Evolutionary conservation across 2,329 filamentous ascomycete species (phyloP).

Genomic region (Diaporthe caulivora): DNA sequence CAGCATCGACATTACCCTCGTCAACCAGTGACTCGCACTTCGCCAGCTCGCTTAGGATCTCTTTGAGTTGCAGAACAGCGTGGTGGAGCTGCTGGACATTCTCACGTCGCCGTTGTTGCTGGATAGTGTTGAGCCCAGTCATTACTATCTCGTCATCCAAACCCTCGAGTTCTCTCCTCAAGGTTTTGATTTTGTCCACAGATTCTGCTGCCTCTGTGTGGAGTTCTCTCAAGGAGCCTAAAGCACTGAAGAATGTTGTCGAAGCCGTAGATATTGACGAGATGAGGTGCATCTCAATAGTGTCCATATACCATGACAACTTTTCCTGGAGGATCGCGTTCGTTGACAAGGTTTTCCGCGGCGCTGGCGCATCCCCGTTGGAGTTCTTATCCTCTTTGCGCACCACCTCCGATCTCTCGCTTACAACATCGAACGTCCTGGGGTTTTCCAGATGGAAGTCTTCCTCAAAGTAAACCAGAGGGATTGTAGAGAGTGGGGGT

Average conservation of each 20-base stretch:
- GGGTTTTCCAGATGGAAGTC: slow-evolving; percentile 97
- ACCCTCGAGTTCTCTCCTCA: slow-evolving; percentile 82
- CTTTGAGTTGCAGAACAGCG: slow-evolving; percentile 84
- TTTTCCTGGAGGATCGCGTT: slow-evolving; percentile 99
- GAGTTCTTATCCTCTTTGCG: slow-evolving; percentile 68
- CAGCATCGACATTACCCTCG: slow-evolving; percentile 83
- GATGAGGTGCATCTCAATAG: slow-evolving; percentile 96
- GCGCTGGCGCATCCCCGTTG: slow-evolving; percentile 70
- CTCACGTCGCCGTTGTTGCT: slow-evolving; percentile 83
- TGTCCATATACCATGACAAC: slow-evolving; percentile 99
- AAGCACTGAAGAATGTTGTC: slow-evolving; percentile 93
- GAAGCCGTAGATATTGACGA: slow-evolving; percentile 96
- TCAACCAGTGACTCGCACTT: slow-evolving; percentile 87
- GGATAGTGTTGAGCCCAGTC: slow-evolving; percentile 86
- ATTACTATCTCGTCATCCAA: slow-evolving; percentile 90
- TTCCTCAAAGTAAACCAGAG: slow-evolving; percentile 92
- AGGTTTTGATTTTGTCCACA: slow-evolving; percentile 83
- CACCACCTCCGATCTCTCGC: slow-evolving; percentile 97
- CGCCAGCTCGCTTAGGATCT: slow-evolving; percentile 80
- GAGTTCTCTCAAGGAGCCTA: slow-evolving; percentile 90
- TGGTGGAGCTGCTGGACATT: slow-evolving; percentile 87
- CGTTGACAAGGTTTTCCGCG: slow-evolving; percentile 89
- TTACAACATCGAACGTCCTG: slow-evolving; percentile 95
- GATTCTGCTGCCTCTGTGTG: slow-evolving; percentile 94
- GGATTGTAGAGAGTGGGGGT: slow-evolving; percentile 92